Conservation (phyloP, 805 yeast genomes). For the Tetrapisispora pingtungensis region DNA sequence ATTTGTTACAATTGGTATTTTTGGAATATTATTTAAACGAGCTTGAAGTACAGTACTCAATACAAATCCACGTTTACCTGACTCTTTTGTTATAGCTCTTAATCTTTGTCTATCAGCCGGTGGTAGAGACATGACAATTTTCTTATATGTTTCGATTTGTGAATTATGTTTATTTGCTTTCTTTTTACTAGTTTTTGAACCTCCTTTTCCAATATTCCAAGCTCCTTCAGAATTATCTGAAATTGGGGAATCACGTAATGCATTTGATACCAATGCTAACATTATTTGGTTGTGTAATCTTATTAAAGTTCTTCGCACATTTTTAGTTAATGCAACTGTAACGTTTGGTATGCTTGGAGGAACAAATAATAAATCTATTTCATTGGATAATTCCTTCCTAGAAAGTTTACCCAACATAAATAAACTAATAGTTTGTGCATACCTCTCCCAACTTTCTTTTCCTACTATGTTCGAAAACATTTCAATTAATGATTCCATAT, state of each 20-base stretch:
- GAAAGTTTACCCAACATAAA: constrained; percentile 75
- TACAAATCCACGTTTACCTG: constrained; percentile 70
- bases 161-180: constrained; percentile 40
- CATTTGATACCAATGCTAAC: constrained; percentile 73
- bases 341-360: constrained; percentile 1
- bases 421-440: constrained; percentile 66
- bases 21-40: constrained; percentile 53
- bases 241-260: constrained; percentile 66
- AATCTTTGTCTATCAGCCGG: constrained; percentile 76
- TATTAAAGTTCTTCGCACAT: constrained; percentile 13
- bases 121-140: constrained; percentile 78
- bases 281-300: constrained; percentile 71
- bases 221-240: constrained; percentile 56
- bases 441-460: constrained; percentile 65
- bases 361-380: constrained; percentile 43
- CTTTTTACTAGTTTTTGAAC: constrained; percentile 36
- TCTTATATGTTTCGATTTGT: constrained; percentile 74
- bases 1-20: constrained; percentile 57
- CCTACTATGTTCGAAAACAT: constrained; percentile 71
- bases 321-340: constrained; percentile 1
- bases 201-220: constrained; percentile 41
- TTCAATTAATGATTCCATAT: constrained; percentile 55
- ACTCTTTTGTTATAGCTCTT: constrained; percentile 70
- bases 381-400: constrained; percentile 57
- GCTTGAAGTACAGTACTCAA: constrained; percentile 59